Conservation (phyloP, 2,329 filamentous ascomycete species). For the Diaporthe ampelina region DNA sequence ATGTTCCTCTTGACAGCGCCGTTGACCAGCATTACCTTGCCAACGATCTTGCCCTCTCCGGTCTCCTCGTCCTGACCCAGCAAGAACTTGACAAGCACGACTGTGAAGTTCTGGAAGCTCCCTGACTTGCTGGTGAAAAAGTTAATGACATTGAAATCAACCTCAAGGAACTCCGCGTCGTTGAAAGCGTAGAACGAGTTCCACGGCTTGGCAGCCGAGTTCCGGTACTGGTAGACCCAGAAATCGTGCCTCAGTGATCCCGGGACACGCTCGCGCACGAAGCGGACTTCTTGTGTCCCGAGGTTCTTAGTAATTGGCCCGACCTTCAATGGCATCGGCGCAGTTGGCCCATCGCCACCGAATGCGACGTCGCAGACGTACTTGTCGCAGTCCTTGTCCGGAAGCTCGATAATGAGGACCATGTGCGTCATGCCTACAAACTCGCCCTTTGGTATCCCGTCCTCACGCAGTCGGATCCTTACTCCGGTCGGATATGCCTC, state of each 20-base stretch:
- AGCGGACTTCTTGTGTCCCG: constrained; percentile 68
- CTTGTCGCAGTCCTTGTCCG: constrained; percentile 54
- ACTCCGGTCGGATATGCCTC: constrained; percentile 61
- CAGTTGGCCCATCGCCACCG: constrained; percentile 72
- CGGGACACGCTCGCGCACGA: constrained; percentile 64
- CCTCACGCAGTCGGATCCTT: constrained; percentile 57
- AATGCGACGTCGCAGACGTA: constrained; percentile 75
- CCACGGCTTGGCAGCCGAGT: constrained; percentile 65
- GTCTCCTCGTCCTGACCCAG: constrained; percentile 55
- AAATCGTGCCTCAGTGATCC: constrained; percentile 58
- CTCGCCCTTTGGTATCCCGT: constrained; percentile 56
- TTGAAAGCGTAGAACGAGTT: constrained; percentile 74
- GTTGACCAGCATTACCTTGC: constrained; percentile 66
- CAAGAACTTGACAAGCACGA: constrained; percentile 69
- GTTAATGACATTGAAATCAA: constrained; percentile 74
- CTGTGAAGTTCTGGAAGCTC: constrained; percentile 66
- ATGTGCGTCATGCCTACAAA: constrained; percentile 65
- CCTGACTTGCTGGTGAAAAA: constrained; percentile 64
- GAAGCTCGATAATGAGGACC: constrained; percentile 71
- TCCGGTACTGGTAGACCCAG: constrained; percentile 76
- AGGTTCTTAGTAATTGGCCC: constrained; percentile 61
- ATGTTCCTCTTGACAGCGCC: constrained; percentile 67
- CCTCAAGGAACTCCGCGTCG: constrained; percentile 72
- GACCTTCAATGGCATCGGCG: constrained; percentile 67
- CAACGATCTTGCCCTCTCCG: constrained; percentile 60